Evolutionary conservation across 768 basidiomycete genomes (phyloP).

Genomic region (Suillus tomentosus): DNA sequence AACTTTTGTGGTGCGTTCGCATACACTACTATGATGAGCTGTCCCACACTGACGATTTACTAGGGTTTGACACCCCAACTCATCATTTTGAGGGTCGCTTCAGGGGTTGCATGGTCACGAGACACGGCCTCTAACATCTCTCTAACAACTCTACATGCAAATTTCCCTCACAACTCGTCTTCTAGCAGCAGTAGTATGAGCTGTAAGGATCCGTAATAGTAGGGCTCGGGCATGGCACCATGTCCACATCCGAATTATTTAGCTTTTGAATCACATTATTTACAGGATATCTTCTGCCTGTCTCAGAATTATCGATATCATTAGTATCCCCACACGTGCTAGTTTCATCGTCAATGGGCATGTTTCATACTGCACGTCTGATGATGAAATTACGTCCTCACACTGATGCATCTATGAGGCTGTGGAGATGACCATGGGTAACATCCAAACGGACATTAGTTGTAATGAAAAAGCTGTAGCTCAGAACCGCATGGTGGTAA

Average conservation of each 20-base stretch:
- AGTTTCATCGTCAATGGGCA: no score
- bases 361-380: no score
- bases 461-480: no score
- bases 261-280: background rate
- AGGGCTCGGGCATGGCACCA: background rate
- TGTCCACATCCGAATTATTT: background rate
- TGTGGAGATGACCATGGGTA: no score
- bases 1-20: conserved; percentile 6
- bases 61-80: conserved; percentile 12
- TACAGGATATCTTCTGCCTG: background rate
- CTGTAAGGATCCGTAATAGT: background rate
- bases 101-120: conserved; percentile 7
- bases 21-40: background rate
- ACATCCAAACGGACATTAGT: no score
- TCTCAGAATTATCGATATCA: background rate
- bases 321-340: background rate
- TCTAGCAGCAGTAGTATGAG: background rate
- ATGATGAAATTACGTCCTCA: no score
- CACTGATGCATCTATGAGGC: no score
- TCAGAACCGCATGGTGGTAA: no score
- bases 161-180: background rate
- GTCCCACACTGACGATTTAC: background rate
- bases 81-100: conserved; percentile 6
- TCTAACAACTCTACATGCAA: background rate
- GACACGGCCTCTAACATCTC: background rate